Base-by-base conservation (phyloP, 1,139 yeast species). In the Eremothecium cymbalariae region DNA sequence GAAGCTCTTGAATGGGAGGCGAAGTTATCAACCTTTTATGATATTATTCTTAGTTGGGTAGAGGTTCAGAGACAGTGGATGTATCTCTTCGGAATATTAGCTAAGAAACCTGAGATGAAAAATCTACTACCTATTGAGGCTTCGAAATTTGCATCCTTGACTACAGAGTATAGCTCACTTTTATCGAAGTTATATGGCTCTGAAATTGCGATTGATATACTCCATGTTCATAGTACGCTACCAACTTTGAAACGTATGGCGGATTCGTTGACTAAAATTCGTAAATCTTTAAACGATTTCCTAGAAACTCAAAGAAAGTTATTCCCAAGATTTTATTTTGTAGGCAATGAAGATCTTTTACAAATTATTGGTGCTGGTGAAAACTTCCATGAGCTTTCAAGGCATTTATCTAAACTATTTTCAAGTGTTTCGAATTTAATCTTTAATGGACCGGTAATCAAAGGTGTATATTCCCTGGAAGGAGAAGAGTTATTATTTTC, bases 61-160 rank as follows among this genome's bases (percentile, higher is more conserved):
- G 95, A 84, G 31, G 84, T 78, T 2, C 97, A 90, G 55, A 64
- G 80, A n/a, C 85, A 80, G 48, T 88, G 95, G 94, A 74, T 84
- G 2, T 85, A 88, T 50, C 65, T 88, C 14, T 80, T 75, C 43
- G 95, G 95, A 1, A 75, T 86, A 0, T 81, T 90, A 51, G 74
- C 72, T 9, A 56, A 62, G 1, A 72, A 71, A 37, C 62, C 67
- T 1, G 86, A 81, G 28, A 72, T 88, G 18, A 65, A 69, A 33
- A 66, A 63, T 20, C 60, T 84, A 3, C 62, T 88, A 8, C 94
- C 94, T 0, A 56, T 73, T 4, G 97, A 86, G 47, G 64, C 79
- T 1, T 58, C 80, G 0, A 63, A 94, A 28, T 88, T 84, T 52
- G 69, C 67, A 20, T 75, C 72, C 39, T 62, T 81, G 13, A 71